Base-by-base conservation (phyloP, 352 stramenopile species). In the Globisporangium iwayamae region DNA sequence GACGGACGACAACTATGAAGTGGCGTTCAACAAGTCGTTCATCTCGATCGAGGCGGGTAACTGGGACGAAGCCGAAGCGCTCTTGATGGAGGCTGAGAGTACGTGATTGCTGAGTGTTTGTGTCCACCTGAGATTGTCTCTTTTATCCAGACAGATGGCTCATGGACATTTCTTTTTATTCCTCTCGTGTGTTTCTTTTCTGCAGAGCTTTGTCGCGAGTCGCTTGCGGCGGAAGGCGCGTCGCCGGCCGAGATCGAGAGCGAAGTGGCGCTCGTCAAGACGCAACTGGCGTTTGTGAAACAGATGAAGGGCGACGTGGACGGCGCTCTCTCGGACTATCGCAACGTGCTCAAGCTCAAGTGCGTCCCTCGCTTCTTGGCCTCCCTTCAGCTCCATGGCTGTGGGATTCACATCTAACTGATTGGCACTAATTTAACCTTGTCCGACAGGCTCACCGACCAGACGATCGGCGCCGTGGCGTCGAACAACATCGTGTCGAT, bases 21-120 rank as follows among this genome's bases (percentile, higher is more conserved):
- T 94, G 54, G 80, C 83, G 11, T 94, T 90, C 63, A 94, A 94
- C 71, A 91, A 91, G 71, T 89, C 85, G 61, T 90, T 94, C 59
- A 67, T 89, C n/a, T 76, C 80, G 8, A 87, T 94, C 34, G 79
- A 91, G 43, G 76, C 70, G 16, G 69, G 71, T 39, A 74, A 94
- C 61, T 89, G 77, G 75, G 62, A 68, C 18, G 67, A 61, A 16
- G 79, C 85, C 0, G 72, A 83, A 36, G 62, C 76, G 11, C 67
- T 83, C 2, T 63, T 94, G 43, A 28, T 68, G 18, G 76, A 84
- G 62, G 78, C 83, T 2, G 82, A 94, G 65, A 74, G 85, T 94
- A 72, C 60, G 74, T 75, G 2, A 25, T 46, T 13, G 32, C 5
- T 14, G n/a, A 52, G n/a, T 48, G 41, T 48, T 0, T 36, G 9